Conservation (phyloP, 2,329 filamentous ascomycete genomes). For the Diplodia sapinea region DNA sequence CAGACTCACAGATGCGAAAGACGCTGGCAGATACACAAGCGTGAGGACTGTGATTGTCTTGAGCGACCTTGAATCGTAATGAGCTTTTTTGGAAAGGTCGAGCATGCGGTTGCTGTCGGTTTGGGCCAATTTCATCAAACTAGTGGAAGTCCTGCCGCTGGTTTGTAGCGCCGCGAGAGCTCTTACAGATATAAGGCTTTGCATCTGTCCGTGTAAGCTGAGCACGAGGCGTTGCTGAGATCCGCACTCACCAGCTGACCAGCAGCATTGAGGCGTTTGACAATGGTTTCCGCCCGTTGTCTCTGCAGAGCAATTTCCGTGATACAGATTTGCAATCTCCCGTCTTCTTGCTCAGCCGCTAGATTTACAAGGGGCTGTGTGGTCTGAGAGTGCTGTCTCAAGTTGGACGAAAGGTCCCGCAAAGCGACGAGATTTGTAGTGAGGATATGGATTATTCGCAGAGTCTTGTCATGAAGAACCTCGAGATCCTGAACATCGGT, state of each 20-base stretch:
- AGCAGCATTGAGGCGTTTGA: background rate
- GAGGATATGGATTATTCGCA: too few relatives aligned
- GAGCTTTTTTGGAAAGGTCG: slow-evolving; percentile 32
- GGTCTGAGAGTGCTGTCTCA: too few relatives aligned
- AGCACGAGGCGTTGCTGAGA: background rate
- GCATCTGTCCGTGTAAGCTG: background rate
- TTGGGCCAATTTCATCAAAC: slow-evolving; percentile 31
- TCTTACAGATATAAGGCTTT: slow-evolving; percentile 32
- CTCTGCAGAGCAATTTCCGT: too few relatives aligned
- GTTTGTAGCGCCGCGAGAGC: slow-evolving; percentile 29
- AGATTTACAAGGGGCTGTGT: too few relatives aligned
- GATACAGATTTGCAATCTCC: too few relatives aligned
- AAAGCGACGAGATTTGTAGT: too few relatives aligned
- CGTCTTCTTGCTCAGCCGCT: too few relatives aligned
- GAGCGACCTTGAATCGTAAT: slow-evolving; percentile 32
- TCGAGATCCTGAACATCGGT: too few relatives aligned
- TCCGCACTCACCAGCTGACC: background rate
- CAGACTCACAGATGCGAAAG: slow-evolving; percentile 33
- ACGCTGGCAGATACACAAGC: slow-evolving; percentile 33
- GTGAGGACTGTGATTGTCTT: slow-evolving; percentile 34
- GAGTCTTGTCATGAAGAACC: too few relatives aligned
- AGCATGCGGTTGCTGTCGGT: slow-evolving; percentile 33
- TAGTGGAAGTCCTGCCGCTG: slow-evolving; percentile 31
- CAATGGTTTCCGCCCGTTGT: too few relatives aligned
- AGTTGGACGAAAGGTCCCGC: too few relatives aligned